Conservation (phyloP, 192 early-diverging fungal genomes). For the Piromyces sp. region DNA sequence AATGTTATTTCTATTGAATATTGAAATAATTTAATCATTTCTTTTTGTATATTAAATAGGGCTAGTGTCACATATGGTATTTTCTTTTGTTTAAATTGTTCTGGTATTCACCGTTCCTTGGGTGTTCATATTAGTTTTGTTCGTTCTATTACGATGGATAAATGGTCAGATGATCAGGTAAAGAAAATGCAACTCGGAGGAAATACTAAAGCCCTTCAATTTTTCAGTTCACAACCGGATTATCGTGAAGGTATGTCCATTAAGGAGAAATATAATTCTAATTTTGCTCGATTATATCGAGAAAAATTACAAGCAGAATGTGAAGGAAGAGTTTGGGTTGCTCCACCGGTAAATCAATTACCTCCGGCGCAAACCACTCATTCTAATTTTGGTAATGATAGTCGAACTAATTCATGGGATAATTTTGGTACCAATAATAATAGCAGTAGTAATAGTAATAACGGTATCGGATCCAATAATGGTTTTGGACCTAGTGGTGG, state of each 20-base stretch:
- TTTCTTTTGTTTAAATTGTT: slow-evolving; percentile 91
- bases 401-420: slow-evolving; percentile 3
- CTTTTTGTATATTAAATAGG: too few relatives aligned
- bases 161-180: slow-evolving; percentile 86
- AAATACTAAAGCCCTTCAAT: slow-evolving; percentile 66
- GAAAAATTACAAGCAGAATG: slow-evolving; percentile 67
- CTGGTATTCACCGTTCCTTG: slow-evolving; percentile 56
- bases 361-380: neutral
- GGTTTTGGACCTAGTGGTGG: neutral
- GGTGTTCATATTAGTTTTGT: slow-evolving; percentile 66
- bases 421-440: slow-evolving; percentile 7
- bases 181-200: slow-evolving; percentile 89
- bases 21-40: too few relatives aligned
- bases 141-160: slow-evolving; percentile 96
- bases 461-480: slow-evolving; percentile 4
- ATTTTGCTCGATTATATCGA: slow-evolving; percentile 69
- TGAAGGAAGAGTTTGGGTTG: slow-evolving; percentile 35
- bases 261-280: slow-evolving; percentile 70
- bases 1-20: too few relatives aligned
- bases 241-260: slow-evolving; percentile 57
- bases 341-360: slow-evolving; percentile 2
- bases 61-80: slow-evolving; percentile 82
- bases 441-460: slow-evolving; percentile 4
- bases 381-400: neutral
- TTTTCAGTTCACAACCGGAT: slow-evolving; percentile 67